These are phyloP conservation scores for Trifolium dubium DNA, from an alignment of 306 rosid species.

Conservation along the genomic window DNA sequence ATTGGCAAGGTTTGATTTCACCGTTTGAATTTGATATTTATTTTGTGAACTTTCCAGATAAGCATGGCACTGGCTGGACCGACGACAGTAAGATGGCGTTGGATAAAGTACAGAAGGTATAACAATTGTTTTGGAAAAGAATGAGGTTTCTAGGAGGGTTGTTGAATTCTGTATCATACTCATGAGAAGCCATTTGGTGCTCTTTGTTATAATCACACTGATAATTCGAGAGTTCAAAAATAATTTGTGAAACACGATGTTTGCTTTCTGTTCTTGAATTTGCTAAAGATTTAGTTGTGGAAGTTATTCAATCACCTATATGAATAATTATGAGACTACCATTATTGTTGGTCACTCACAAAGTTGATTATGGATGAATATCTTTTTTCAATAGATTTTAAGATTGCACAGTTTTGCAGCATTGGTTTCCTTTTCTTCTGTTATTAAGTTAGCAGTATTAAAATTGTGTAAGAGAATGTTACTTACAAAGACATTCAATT, in stretches of 20 bases:
- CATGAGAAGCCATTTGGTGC: not conserved
- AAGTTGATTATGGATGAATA: no score
- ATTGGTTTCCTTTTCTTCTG: not conserved
- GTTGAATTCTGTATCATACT: slow-evolving; percentile 5
- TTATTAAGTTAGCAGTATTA: not conserved
- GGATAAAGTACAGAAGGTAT: not conserved
- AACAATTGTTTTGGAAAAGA: slow-evolving; percentile 7
- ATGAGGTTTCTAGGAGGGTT: not conserved
- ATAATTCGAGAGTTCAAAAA: not conserved
- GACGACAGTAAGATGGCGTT: not conserved
- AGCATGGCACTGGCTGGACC: not conserved
- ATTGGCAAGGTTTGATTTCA: not conserved
- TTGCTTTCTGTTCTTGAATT: not conserved
- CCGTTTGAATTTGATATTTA: not conserved
- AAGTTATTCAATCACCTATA: not conserved
- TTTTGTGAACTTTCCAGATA: slow-evolving; percentile 9
- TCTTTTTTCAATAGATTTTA: no score
- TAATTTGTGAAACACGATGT: not conserved
- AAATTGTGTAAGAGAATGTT: not conserved
- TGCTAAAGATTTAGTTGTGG: not conserved
- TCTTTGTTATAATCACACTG: not conserved
- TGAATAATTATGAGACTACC: not conserved
- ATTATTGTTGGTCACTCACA: not conserved
- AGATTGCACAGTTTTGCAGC: not conserved
- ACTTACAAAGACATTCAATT: not conserved